Conservation (phyloP, 257 asterid genomes). For the Penstemon eatonii region DNA sequence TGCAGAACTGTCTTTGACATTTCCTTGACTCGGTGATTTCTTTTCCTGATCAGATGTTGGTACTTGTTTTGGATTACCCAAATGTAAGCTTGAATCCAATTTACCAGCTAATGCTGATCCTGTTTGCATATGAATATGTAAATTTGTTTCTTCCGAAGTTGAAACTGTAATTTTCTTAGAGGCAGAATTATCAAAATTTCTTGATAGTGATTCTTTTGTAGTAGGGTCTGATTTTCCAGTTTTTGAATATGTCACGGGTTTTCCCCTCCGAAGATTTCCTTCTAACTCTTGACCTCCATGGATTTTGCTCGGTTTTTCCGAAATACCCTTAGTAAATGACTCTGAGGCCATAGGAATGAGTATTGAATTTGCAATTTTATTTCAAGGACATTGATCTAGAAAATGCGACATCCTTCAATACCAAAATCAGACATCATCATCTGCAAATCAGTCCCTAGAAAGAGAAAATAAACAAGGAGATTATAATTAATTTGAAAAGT, state of each 20-base stretch:
- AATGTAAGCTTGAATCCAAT: slow-evolving; percentile 52
- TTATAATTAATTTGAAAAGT: neutral
- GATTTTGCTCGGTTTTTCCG: slow-evolving; percentile 44
- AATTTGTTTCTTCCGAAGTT: slow-evolving; percentile 28
- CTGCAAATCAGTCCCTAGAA: slow-evolving; percentile 34
- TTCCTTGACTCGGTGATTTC: slow-evolving; percentile 31
- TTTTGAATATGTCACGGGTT: slow-evolving; percentile 27
- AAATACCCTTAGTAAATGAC: slow-evolving; percentile 35
- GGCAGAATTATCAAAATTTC: slow-evolving; percentile 30
- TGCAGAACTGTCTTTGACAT: slow-evolving; percentile 41
- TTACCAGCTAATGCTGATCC: slow-evolving; percentile 42
- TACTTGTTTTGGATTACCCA: slow-evolving; percentile 40
- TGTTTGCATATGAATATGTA: too few species aligned
- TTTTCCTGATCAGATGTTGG: neutral
- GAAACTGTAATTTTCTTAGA: slow-evolving; percentile 35
- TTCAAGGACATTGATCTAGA: slow-evolving; percentile 10
- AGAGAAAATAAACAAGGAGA: neutral
- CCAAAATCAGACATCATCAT: slow-evolving; percentile 33
- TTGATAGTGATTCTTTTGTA: slow-evolving; percentile 32
- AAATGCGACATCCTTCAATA: slow-evolving; percentile 20
- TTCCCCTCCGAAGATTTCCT: slow-evolving; percentile 31
- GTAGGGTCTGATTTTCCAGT: slow-evolving; percentile 34
- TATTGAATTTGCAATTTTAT: slow-evolving; percentile 22
- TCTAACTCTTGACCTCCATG: slow-evolving; percentile 36
- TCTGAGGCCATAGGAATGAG: slow-evolving; percentile 53